A percentile compares a stretch with the other conserved stretches of the same genome.
Evolutionary conservation across 2,329 filamentous ascomycete species (phyloP).

Genomic region (Fusarium sp.): DNA sequence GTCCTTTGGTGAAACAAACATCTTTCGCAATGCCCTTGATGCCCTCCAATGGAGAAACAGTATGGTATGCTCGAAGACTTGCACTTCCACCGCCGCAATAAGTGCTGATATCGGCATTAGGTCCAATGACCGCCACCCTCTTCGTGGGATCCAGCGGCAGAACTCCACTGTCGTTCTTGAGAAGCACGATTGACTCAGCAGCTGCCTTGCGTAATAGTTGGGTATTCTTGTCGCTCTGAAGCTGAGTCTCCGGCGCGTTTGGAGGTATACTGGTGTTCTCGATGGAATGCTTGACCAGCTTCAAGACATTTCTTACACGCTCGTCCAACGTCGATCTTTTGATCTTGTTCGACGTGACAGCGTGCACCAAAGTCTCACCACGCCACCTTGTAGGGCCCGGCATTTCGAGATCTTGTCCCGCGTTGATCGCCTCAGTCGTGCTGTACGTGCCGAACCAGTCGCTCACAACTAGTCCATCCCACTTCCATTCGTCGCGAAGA

Average conservation of each 20-base stretch:
- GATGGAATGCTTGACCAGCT: not conserved
- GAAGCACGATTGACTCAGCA: not conserved
- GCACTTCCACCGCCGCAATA: conserved; percentile 3
- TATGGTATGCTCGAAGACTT: not conserved
- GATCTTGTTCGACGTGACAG: not conserved
- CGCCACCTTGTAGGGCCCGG: not conserved
- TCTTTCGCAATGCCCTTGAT: not conserved
- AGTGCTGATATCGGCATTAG: not conserved
- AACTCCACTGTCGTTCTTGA: not conserved
- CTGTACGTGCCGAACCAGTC: not conserved
- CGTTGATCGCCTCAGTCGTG: not conserved
- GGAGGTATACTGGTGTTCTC: not conserved
- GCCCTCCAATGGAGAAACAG: not conserved
- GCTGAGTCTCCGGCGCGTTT: not conserved
- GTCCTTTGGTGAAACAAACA: accelerated
- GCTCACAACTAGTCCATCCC: not conserved
- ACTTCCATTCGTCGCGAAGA: not conserved
- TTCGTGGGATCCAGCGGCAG: not conserved
- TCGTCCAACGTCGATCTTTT: not conserved
- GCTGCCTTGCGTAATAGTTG: not conserved
- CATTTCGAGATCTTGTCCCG: not conserved
- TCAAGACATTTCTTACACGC: not conserved
- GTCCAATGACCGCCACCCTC: not conserved
- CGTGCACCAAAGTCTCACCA: not conserved
- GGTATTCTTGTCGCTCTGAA: accelerated